phyloP scores from a whole-genome alignment of 768 basidiomycete genomes.

The Porphyrellus cyaneotinctus region DNA sequence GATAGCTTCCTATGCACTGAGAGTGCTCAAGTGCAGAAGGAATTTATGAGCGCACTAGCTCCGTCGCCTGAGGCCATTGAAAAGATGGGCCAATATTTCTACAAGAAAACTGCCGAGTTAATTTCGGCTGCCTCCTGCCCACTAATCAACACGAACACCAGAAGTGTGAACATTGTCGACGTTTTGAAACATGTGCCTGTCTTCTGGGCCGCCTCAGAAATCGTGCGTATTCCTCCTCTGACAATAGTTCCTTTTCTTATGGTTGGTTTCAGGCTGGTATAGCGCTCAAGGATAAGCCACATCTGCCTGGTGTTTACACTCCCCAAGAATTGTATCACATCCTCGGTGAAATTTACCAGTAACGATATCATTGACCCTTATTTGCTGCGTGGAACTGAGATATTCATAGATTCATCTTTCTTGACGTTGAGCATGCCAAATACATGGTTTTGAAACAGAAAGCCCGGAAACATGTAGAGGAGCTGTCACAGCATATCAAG shows the following conservation, averaged over 20 bases:
- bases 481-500: slow-evolving; percentile 57
- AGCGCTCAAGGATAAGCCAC: slow-evolving; percentile 53
- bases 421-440: slow-evolving; percentile 59
- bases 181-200: slow-evolving; percentile 64
- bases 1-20: slow-evolving; percentile 60
- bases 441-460: slow-evolving; percentile 52
- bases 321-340: slow-evolving; percentile 58
- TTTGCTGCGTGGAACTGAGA: background rate
- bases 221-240: slow-evolving; percentile 43
- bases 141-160: slow-evolving; percentile 51
- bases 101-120: slow-evolving; percentile 56
- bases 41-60: slow-evolving; percentile 47
- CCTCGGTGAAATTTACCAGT: slow-evolving; percentile 71
- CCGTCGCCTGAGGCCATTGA: slow-evolving; percentile 45
- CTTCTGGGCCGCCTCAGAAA: slow-evolving; percentile 63
- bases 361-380: background rate
- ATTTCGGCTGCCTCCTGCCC: slow-evolving; percentile 51
- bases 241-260: background rate
- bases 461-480: slow-evolving; percentile 49
- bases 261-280: slow-evolving; percentile 59
- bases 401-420: slow-evolving; percentile 62
- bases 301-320: slow-evolving; percentile 57
- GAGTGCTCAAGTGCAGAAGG: slow-evolving; percentile 36
- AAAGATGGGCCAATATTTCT: slow-evolving; percentile 59
- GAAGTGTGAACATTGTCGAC: slow-evolving; percentile 64